Evolutionary conservation across 345 rosid species (phyloP).

Genomic region (Dimocarpus longan): DNA sequence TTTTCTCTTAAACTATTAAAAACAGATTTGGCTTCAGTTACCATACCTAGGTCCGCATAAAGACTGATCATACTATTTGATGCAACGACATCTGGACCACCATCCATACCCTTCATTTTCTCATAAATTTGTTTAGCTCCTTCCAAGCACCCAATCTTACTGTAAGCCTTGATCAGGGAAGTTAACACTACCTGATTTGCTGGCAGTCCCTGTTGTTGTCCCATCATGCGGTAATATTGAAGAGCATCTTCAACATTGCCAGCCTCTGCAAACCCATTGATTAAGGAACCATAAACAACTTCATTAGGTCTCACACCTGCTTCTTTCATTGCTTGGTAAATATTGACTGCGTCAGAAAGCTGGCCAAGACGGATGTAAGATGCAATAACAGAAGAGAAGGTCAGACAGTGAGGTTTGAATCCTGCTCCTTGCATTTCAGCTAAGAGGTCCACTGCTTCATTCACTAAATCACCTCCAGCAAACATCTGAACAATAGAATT

Average conservation of each 20-base stretch:
- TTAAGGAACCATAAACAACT: constrained; percentile 78
- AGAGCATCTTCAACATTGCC: constrained; percentile 73
- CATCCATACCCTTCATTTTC: constrained; percentile 63
- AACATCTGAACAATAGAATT: constrained; percentile 86
- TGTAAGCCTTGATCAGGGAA: constrained; percentile 80
- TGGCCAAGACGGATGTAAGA: constrained; percentile 71
- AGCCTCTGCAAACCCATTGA: constrained; percentile 80
- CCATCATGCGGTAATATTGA: constrained; percentile 62
- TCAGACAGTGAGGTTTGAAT: constrained; percentile 61
- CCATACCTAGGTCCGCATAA: constrained; percentile 77
- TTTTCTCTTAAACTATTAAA: constrained; percentile 55
- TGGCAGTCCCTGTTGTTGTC: constrained; percentile 56
- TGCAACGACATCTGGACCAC: constrained; percentile 72
- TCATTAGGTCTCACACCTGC: constrained; percentile 76
- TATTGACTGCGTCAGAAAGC: constrained; percentile 61
- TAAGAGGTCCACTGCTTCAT: constrained; percentile 66
- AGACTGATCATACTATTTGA: constrained; percentile 77
- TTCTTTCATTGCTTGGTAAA: constrained; percentile 55
- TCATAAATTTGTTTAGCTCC: constrained; percentile 66
- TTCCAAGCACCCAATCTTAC: constrained; percentile 73
- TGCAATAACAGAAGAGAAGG: constrained; percentile 71
- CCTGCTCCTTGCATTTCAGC: constrained; percentile 71
- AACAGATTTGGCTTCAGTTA: constrained; percentile 67
- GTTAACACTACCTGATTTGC: constrained; percentile 78
- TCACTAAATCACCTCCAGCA: constrained; percentile 69